phyloP scores from a whole-genome alignment of 1,284 basidiomycete genomes.

The Leccinum subspadiceum region DNA sequence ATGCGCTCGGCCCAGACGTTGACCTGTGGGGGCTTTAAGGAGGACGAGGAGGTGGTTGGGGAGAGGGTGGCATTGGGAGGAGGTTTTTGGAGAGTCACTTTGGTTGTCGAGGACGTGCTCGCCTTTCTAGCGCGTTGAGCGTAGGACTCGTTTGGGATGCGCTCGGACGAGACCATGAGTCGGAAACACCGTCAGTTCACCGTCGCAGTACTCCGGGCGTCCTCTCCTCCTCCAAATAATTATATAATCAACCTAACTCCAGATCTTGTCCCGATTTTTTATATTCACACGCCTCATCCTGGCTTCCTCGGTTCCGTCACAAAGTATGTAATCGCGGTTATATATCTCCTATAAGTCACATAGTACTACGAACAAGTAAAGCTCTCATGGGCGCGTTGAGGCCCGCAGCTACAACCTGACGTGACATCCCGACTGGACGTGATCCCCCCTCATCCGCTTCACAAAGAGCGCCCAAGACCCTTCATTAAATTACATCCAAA shows the following conservation, averaged over 20 bases:
- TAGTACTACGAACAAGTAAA: not conserved
- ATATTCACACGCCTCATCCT: conserved; percentile 39
- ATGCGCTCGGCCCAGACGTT: conserved; percentile 34
- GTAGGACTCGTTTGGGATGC: conserved; percentile 49
- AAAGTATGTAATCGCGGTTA: not conserved
- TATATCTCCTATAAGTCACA: not conserved
- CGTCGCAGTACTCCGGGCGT: conserved; percentile 27
- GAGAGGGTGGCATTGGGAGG: not conserved
- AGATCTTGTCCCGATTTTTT: conserved; percentile 19
- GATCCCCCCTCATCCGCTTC: conserved; percentile 19
- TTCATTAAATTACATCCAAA: conserved; percentile 34
- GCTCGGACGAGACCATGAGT: conserved; percentile 40
- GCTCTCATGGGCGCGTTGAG: conserved; percentile 37
- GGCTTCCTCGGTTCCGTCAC: not conserved
- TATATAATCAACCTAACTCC: conserved; percentile 18
- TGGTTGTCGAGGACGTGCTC: conserved; percentile 9
- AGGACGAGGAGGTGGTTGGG: conserved; percentile 2
- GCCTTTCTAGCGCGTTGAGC: conserved; percentile 59
- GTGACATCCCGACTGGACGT: conserved; percentile 16
- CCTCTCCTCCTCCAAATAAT: conserved; percentile 7
- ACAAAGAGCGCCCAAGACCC: conserved; percentile 33
- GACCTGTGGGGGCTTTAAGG: conserved; percentile 19
- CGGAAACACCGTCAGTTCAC: conserved; percentile 21
- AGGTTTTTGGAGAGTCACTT: conserved; percentile 1
- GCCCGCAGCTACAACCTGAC: conserved; percentile 26